A percentile compares a stretch with the other conserved stretches of the same genome.
Evolutionary conservation across 306 rosid genomes (phyloP).

Genomic region (Quercus rubra): DNA sequence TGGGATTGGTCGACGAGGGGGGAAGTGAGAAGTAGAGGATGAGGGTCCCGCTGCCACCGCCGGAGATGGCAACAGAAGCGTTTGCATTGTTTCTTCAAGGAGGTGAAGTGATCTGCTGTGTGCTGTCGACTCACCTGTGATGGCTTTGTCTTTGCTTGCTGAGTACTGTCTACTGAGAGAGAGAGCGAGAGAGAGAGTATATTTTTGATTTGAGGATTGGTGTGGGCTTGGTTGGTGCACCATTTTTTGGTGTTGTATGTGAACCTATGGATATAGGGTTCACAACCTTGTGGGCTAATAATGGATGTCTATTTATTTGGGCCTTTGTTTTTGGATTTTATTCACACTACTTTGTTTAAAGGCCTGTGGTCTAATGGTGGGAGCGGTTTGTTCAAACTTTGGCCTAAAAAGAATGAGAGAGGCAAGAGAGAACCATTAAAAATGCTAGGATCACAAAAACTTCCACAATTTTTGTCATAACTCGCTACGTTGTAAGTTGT

Average conservation of each 20-base stretch:
- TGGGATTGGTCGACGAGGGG: conserved; percentile 21
- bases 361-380: neutral
- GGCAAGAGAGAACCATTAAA: no score
- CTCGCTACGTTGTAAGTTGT: no score
- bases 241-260: neutral
- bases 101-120: neutral
- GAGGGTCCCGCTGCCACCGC: conserved; percentile 34
- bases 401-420: neutral
- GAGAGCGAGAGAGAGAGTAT: no score
- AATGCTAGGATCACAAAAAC: no score
- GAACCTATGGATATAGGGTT: neutral
- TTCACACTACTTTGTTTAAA: neutral
- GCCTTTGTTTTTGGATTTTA: neutral
- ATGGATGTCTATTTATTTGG: neutral
- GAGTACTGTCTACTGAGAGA: no score
- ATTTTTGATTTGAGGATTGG: neutral
- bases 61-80: conserved; percentile 60
- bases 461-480: no score
- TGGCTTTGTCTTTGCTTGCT: no score
- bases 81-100: conserved; percentile 47
- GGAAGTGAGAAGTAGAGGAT: conserved; percentile 14
- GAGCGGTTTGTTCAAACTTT: neutral
- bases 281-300: neutral
- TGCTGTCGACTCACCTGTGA: neutral
- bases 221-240: neutral